Evolutionary conservation across 805 yeast genomes (phyloP).

Genomic region (Komagataella populi): DNA sequence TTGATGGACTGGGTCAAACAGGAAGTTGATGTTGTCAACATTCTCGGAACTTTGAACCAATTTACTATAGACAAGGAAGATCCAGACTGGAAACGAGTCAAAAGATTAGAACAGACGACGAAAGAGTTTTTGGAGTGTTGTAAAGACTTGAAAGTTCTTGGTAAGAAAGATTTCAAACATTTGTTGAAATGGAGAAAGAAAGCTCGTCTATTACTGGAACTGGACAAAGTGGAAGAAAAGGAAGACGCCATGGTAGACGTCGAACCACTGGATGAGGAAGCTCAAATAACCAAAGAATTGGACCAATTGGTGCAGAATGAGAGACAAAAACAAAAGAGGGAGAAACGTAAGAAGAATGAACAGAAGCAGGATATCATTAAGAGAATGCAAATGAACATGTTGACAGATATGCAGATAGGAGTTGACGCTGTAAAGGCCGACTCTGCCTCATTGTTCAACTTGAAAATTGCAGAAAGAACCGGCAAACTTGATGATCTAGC

Average conservation of each 20-base stretch:
- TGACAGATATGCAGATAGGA: conserved; percentile 87
- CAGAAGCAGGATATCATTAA: conserved; percentile 72
- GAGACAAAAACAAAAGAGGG: conserved; percentile 58
- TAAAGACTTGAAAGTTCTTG: conserved; percentile 86
- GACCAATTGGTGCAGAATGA: conserved; percentile 61
- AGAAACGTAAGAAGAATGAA: conserved; percentile 73
- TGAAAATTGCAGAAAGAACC: conserved; percentile 76
- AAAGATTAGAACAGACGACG: conserved; percentile 65
- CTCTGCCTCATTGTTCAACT: conserved; percentile 65
- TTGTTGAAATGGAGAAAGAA: conserved; percentile 81
- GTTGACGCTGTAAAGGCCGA: conserved; percentile 80
- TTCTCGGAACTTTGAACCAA: conserved; percentile 61
- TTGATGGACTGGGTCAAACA: conserved; percentile 65
- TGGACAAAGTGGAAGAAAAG: conserved; percentile 34
- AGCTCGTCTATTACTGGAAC: conserved; percentile 65
- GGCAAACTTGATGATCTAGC: conserved; percentile 66
- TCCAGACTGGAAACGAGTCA: conserved; percentile 59
- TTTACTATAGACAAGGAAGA: conserved; percentile 49
- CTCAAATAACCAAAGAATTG: conserved; percentile 76
- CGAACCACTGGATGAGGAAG: conserved; percentile 73
- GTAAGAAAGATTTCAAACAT: conserved; percentile 83
- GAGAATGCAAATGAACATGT: conserved; percentile 93
- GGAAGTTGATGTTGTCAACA: conserved; percentile 68
- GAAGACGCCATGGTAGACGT: conserved; percentile 45
- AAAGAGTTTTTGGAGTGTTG: conserved; percentile 71